phyloP scores from a whole-genome alignment of 371 early-diverging fungal genomes.

The Lichtheimia ornata region DNA sequence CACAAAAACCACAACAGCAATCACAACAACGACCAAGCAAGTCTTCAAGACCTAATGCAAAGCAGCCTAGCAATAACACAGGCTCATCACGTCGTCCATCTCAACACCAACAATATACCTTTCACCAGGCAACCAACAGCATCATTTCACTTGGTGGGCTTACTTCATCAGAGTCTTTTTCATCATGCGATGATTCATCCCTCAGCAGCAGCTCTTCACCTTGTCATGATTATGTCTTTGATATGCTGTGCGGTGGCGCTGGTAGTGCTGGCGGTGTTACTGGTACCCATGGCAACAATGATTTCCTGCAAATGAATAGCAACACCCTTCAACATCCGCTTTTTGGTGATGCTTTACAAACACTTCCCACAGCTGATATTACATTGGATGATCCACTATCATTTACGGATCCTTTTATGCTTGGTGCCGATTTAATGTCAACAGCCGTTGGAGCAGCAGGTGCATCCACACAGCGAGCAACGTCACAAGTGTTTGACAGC shows the following conservation, averaged over 20 bases:
- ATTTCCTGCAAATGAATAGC: conserved; percentile 3
- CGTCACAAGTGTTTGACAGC: too few relatives aligned
- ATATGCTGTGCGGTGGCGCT: conserved; percentile 39
- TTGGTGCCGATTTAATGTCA: neutral
- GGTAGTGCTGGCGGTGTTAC: conserved; percentile 11
- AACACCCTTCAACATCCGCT: conserved; percentile 6
- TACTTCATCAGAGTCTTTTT: neutral
- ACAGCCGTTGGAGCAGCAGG: neutral
- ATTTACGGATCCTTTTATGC: conserved; percentile 10
- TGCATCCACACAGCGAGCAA: too few relatives aligned
- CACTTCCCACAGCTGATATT: neutral
- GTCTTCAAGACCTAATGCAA: too few relatives aligned
- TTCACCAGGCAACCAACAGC: too few relatives aligned
- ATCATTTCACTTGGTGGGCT: too few relatives aligned
- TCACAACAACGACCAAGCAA: too few relatives aligned
- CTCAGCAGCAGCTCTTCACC: conserved; percentile 41
- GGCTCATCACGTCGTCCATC: too few relatives aligned
- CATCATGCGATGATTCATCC: conserved; percentile 51
- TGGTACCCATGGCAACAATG: conserved; percentile 23
- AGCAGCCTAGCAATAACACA: conserved; percentile 2
- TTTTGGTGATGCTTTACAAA: neutral
- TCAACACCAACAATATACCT: conserved; percentile 7
- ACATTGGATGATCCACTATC: conserved; percentile 15
- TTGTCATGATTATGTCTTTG: conserved; percentile 51
- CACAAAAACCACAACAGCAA: conserved; percentile 14